A percentile compares a stretch with the other conserved stretches of the same genome.
Conservation (phyloP, 805 yeast genomes). For the Candida ponderosae region DNA sequence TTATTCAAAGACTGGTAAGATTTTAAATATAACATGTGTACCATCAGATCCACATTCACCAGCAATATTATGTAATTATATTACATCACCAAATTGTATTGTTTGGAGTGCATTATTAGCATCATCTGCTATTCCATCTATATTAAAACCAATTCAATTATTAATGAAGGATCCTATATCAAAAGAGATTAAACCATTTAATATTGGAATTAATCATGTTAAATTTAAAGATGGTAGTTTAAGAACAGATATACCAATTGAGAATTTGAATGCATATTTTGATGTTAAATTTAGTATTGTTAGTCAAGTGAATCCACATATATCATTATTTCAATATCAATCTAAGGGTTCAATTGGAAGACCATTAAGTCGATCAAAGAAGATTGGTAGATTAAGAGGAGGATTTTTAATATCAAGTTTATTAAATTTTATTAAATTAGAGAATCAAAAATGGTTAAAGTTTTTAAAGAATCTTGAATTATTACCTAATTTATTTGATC, state of each 20-base stretch:
- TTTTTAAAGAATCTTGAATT: conserved; percentile 57
- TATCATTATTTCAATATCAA: conserved; percentile 65
- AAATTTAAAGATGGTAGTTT: conserved; percentile 77
- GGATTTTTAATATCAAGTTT: conserved; percentile 69
- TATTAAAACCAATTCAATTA: conserved; percentile 68
- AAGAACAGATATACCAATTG: conserved; percentile 72
- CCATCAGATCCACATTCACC: conserved; percentile 82
- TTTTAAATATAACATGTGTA: conserved; percentile 66
- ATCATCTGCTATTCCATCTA: conserved; percentile 79
- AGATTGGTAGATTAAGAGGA: conserved; percentile 56
- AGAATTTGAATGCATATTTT: conserved; percentile 64
- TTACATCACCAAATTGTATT: conserved; percentile 73
- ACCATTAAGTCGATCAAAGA: conserved; percentile 56
- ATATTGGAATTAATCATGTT: conserved; percentile 43
- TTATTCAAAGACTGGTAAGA: conserved; percentile 58
- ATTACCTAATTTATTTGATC: conserved; percentile 60
- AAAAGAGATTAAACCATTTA: conserved; percentile 48
- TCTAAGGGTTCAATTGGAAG: conserved; percentile 77
- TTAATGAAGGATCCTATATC: conserved; percentile 51
- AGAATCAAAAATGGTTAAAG: conserved; percentile 70
- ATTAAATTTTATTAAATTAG: conserved; percentile 64
- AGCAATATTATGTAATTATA: conserved; percentile 65
- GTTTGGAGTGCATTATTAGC: conserved; percentile 78
- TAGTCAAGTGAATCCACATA: conserved; percentile 80
- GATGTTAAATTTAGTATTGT: conserved; percentile 72